These are phyloP conservation scores for Kodamaea sagamina DNA, from an alignment of 805 yeast species.

Conservation along the genomic window DNA sequence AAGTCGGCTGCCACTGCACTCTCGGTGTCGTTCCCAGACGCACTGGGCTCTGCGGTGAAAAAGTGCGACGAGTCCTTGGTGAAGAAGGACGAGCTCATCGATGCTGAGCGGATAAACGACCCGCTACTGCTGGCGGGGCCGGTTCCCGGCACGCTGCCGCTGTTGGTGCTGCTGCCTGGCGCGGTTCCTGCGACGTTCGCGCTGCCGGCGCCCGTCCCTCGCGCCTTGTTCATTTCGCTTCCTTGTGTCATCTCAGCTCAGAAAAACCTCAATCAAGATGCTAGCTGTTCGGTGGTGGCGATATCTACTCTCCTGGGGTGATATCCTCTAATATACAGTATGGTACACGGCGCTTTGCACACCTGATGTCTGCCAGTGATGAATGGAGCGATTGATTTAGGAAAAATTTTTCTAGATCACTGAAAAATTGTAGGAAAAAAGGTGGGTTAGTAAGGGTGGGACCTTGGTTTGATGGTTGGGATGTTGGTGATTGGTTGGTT, in stretches of 20 bases:
- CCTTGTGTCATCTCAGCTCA: slow-evolving; percentile 6
- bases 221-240: slow-evolving; percentile 1
- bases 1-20: slow-evolving; percentile 22
- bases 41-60: neutral
- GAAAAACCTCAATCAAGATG: neutral
- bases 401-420: slow-evolving; percentile 3
- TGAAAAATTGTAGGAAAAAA: slow-evolving; percentile 2
- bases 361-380: neutral
- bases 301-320: neutral
- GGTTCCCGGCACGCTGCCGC: neutral
- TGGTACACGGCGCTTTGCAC: slow-evolving; percentile 6
- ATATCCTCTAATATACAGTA: slow-evolving; percentile 6
- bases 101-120: slow-evolving; percentile 7
- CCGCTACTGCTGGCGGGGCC: neutral
- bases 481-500: neutral
- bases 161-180: neutral
- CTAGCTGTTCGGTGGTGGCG: neutral
- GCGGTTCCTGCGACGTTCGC: too few relatives aligned
- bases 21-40: slow-evolving; percentile 7
- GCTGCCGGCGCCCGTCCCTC: slow-evolving; percentile 1
- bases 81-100: slow-evolving; percentile 9
- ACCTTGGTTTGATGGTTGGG: too few relatives aligned
- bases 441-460: too few relatives aligned
- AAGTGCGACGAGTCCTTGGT: slow-evolving; percentile 5
- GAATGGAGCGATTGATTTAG: neutral